Evolutionary conservation across 306 rosid genomes (phyloP).

Genomic region (Vigna reflexopilosa): DNA sequence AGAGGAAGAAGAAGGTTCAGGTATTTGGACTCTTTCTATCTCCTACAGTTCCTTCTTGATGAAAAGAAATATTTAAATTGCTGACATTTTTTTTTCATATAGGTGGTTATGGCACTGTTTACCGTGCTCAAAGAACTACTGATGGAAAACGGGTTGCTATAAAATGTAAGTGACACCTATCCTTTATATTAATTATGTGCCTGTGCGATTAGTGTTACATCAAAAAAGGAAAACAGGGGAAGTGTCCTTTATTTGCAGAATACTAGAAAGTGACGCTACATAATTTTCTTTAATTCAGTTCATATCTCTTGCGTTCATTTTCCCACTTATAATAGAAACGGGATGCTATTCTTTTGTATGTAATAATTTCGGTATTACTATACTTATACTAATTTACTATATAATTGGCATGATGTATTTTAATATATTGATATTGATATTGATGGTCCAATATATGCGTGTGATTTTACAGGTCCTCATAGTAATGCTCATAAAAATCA

Average conservation of each 20-base stretch:
- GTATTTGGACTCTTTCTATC: constrained; percentile 44
- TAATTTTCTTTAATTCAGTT: constrained; percentile 18
- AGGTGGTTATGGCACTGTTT: constrained; percentile 89
- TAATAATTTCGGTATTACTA: constrained; percentile 14
- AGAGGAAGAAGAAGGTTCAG: constrained; percentile 88
- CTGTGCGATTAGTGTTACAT: constrained; percentile 21
- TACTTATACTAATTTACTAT: constrained; percentile 10
- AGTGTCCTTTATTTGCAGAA: constrained; percentile 10
- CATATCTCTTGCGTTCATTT: constrained; percentile 2
- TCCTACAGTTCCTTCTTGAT: not conserved
- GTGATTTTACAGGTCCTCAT: constrained; percentile 71
- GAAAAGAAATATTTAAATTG: constrained; percentile 15
- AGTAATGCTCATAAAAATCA: constrained; percentile 63
- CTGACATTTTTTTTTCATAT: constrained; percentile 36
- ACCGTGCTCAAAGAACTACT: constrained; percentile 62
- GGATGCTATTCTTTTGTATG: not conserved
- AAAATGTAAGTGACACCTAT: constrained; percentile 55
- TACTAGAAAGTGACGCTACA: constrained; percentile 17
- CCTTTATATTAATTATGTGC: constrained; percentile 27
- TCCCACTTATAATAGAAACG: constrained; percentile 7
- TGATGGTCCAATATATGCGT: constrained; percentile 23
- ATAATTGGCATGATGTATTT: not conserved
- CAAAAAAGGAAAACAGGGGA: not conserved
- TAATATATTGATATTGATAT: constrained; percentile 23
- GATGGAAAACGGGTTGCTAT: constrained; percentile 69